Evolutionary conservation across 1,284 basidiomycete genomes (phyloP).

Genomic region (Peniophora sp.): DNA sequence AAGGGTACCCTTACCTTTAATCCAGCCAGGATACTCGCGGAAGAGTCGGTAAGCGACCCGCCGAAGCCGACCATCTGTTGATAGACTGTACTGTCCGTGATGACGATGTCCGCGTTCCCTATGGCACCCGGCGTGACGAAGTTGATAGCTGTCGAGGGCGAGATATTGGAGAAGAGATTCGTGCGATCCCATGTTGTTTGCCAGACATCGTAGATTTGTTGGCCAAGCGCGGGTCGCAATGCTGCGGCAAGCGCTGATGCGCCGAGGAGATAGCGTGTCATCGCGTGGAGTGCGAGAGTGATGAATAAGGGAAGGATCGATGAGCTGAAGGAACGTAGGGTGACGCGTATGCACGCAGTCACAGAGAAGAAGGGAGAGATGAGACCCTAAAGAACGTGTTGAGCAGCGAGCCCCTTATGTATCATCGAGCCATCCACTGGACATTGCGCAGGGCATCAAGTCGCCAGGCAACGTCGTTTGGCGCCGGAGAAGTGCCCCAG

Average conservation of each 20-base stretch:
- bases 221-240: neutral
- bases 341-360: no score
- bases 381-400: no score
- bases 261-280: no score
- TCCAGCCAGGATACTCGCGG: neutral
- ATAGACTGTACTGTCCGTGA: constrained; percentile 30
- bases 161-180: constrained; percentile 25
- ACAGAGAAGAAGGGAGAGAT: no score
- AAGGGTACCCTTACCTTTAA: neutral
- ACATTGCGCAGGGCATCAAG: no score
- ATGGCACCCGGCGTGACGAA: constrained; percentile 30
- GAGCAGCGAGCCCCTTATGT: no score
- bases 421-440: no score
- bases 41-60: constrained; percentile 21
- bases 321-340: no score
- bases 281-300: no score
- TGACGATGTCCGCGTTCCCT: constrained; percentile 35
- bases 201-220: constrained; percentile 17
- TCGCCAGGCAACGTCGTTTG: no score
- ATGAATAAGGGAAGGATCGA: no score
- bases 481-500: no score
- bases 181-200: constrained; percentile 30
- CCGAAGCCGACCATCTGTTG: constrained; percentile 44
- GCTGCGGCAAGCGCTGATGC: neutral
- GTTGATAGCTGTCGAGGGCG: constrained; percentile 23